A percentile compares a stretch with the other conserved stretches of the same genome.
These are phyloP conservation scores for Metarhizium brunneum DNA, from an alignment of 2,329 filamentous ascomycete genomes.

Conservation along the genomic window DNA sequence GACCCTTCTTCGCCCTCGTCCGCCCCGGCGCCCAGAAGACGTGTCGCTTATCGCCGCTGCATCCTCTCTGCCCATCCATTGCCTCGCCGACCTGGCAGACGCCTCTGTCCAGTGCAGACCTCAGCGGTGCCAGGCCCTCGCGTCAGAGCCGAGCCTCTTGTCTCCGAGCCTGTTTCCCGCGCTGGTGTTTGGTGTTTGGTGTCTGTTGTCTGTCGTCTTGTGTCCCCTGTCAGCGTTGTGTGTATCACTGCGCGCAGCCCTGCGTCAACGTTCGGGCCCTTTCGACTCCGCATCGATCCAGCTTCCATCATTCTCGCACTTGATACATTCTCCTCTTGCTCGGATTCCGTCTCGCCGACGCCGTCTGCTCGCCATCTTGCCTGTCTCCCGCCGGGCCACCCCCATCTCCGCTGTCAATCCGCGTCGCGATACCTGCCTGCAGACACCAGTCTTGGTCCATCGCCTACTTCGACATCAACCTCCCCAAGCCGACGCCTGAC, in stretches of 20 bases:
- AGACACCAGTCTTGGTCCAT: background rate
- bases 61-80: background rate
- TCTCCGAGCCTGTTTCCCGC: background rate
- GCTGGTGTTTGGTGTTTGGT: background rate
- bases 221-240: constrained; percentile 4
- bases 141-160: constrained; percentile 5
- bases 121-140: background rate
- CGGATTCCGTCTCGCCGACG: background rate
- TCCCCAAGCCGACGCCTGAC: constrained; percentile 8
- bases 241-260: constrained; percentile 3
- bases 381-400: constrained; percentile 1
- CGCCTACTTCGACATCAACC: constrained; percentile 3
- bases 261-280: constrained; percentile 3
- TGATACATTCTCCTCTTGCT: background rate
- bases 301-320: background rate
- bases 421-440: constrained; percentile 9
- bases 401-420: constrained; percentile 1
- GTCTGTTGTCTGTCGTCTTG: background rate
- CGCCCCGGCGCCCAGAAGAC: constrained; percentile 7
- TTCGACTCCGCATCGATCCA: constrained; percentile 1
- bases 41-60: background rate
- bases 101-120: background rate
- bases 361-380: background rate
- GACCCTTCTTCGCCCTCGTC: constrained; percentile 9
- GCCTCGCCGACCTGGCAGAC: background rate